Conservation (phyloP, 148 eudicot species). For the Nepenthes gracilis region DNA sequence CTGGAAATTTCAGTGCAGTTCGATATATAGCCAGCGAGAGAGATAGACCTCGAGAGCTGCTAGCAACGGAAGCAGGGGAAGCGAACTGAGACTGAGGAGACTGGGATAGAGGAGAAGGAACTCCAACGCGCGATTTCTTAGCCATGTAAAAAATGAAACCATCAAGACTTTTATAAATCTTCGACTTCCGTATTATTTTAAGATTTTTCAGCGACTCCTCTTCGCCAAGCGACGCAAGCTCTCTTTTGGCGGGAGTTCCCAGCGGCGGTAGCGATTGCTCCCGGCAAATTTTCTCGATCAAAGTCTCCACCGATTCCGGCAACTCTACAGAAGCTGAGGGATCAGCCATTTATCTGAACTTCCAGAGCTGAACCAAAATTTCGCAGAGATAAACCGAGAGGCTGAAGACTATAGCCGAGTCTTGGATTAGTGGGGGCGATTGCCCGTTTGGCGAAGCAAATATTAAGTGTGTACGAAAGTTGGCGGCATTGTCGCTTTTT, state of each 20-base stretch:
- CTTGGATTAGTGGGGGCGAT: too few species aligned
- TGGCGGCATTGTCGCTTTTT: too few species aligned
- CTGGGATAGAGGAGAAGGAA: constrained; percentile 2
- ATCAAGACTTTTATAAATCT: not conserved
- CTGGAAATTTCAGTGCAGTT: too few species aligned
- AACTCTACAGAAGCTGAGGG: too few species aligned
- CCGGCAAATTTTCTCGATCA: constrained; percentile 10
- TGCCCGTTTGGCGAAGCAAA: too few species aligned
- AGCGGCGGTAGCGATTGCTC: constrained; percentile 20
- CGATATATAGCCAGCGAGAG: not conserved
- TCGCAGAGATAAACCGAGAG: too few species aligned
- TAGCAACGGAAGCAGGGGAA: constrained; percentile 4
- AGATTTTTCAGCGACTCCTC: constrained; percentile 18
- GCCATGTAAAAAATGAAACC: constrained; percentile 15
- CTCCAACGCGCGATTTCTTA: not conserved
- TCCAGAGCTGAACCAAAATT: too few species aligned
- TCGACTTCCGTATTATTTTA: not conserved
- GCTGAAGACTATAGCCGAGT: too few species aligned
- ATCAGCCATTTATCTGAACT: too few species aligned
- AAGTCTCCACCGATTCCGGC: constrained; percentile 15
- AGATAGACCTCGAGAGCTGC: constrained; percentile 7
- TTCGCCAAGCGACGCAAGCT: constrained; percentile 22
- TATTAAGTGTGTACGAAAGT: too few species aligned
- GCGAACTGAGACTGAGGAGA: constrained; percentile 1
- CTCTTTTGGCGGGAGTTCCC: constrained; percentile 2